Percentiles rank a stretch among this genome's conserved stretches.
phyloP scores from a whole-genome alignment of 495 filamentous ascomycete species.

The Daldinia vernicosa region DNA sequence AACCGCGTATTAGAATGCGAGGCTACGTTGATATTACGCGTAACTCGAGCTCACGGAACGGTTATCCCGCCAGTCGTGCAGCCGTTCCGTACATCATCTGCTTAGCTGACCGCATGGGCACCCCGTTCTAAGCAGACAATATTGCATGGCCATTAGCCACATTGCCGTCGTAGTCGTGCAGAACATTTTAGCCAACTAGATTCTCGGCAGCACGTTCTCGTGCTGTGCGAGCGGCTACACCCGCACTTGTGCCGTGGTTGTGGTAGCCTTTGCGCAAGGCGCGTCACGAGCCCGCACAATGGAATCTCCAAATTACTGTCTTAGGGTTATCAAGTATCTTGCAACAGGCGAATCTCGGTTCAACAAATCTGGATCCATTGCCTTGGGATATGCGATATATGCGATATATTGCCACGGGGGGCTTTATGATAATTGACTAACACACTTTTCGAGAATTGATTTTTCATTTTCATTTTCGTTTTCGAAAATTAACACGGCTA shows the following conservation, averaged over 20 bases:
- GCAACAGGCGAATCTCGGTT: slow-evolving; percentile 39
- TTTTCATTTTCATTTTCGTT: not conserved
- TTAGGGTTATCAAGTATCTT: slow-evolving; percentile 27
- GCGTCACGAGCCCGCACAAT: slow-evolving; percentile 28
- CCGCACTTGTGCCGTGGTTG: slow-evolving; percentile 29
- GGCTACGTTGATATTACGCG: slow-evolving; percentile 25
- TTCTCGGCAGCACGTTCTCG: slow-evolving; percentile 33
- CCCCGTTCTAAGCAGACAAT: slow-evolving; percentile 18
- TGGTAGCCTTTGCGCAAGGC: slow-evolving; percentile 29
- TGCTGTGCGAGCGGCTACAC: slow-evolving; percentile 35
- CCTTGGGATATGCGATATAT: slow-evolving; percentile 28
- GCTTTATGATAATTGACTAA: slow-evolving; percentile 22
- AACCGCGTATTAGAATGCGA: slow-evolving; percentile 13
- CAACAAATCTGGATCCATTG: slow-evolving; percentile 37
- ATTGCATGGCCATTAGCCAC: slow-evolving; percentile 31
- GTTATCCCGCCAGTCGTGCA: slow-evolving; percentile 28
- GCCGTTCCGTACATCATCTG: slow-evolving; percentile 15
- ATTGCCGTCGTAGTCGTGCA: slow-evolving; percentile 14
- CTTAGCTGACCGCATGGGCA: slow-evolving; percentile 30
- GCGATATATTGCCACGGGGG: slow-evolving; percentile 7
- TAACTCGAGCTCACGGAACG: slow-evolving; percentile 22
- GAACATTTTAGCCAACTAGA: slow-evolving; percentile 9
- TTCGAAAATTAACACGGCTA: not conserved
- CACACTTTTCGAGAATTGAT: not conserved
- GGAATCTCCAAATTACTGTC: slow-evolving; percentile 13